Evolutionary conservation across 352 stramenopile genomes (phyloP).

Genomic region (Aphanomyces stellatus): DNA sequence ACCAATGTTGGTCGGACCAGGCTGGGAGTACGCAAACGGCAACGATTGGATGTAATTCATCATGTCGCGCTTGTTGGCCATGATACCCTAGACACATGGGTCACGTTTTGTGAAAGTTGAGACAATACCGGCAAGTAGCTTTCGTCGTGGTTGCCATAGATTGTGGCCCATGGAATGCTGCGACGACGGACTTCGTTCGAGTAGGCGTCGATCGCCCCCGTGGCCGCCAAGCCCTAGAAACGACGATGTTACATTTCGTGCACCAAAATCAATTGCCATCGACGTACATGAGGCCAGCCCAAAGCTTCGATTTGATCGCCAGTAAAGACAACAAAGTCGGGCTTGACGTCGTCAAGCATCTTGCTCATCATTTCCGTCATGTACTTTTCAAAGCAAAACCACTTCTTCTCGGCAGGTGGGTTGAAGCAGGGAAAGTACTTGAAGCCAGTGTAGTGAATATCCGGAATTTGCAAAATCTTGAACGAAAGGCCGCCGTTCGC

Average conservation of each 20-base stretch:
- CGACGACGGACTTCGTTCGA: constrained; percentile 30
- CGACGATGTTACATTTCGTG: too few species aligned
- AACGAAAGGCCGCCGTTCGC: constrained; percentile 30
- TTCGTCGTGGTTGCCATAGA: constrained; percentile 65
- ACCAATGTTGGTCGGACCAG: constrained; percentile 33
- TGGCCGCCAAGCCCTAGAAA: too few species aligned
- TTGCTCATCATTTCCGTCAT: constrained; percentile 45
- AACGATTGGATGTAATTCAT: neutral
- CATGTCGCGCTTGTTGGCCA: neutral
- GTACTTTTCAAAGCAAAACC: constrained; percentile 27
- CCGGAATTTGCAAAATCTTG: constrained; percentile 60
- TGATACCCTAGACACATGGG: neutral
- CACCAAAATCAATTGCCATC: too few species aligned
- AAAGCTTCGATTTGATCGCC: constrained; percentile 50
- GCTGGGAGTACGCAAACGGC: constrained; percentile 38
- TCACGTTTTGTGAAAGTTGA: too few species aligned
- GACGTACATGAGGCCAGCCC: constrained; percentile 21
- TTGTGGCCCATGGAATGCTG: constrained; percentile 40
- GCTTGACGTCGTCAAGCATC: constrained; percentile 46
- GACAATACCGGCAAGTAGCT: neutral
- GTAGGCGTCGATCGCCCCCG: constrained; percentile 31
- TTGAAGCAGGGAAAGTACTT: neutral
- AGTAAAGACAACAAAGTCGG: constrained; percentile 56
- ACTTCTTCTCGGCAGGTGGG: constrained; percentile 21
- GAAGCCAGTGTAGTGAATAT: constrained; percentile 47